phyloP scores from a whole-genome alignment of 257 asterid genomes.

The Solanum rostratum region DNA sequence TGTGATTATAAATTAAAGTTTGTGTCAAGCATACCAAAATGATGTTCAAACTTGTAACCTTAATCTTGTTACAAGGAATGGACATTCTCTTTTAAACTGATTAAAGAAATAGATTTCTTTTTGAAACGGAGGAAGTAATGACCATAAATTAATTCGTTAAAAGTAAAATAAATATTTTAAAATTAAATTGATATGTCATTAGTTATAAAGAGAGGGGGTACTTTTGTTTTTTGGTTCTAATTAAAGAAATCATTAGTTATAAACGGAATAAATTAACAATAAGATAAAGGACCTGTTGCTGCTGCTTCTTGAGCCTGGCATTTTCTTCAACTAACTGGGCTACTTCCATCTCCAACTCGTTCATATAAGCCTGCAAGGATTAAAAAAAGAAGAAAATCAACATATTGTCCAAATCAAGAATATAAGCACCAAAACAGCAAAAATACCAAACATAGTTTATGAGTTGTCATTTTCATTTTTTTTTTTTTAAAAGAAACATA shows the following conservation, averaged over 20 bases:
- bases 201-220: too few species aligned
- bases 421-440: neutral
- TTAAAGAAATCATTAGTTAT: neutral
- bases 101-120: too few species aligned
- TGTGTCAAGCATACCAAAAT: too few species aligned
- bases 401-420: neutral
- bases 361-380: constrained; percentile 59
- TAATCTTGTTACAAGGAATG: too few species aligned
- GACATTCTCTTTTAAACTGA: too few species aligned
- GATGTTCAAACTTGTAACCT: too few species aligned
- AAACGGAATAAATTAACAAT: neutral
- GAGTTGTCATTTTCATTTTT: neutral
- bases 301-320: constrained; percentile 55
- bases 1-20: too few species aligned
- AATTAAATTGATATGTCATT: too few species aligned
- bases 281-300: constrained; percentile 31
- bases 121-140: too few species aligned
- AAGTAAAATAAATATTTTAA: too few species aligned
- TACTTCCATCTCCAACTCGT: constrained; percentile 52
- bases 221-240: neutral
- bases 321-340: constrained; percentile 53
- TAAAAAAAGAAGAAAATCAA: neutral
- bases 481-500: neutral
- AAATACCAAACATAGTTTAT: neutral
- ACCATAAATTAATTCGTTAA: too few species aligned